These are phyloP conservation scores for Hura crepitans DNA, from an alignment of 441 rosid species.

Conservation along the genomic window DNA sequence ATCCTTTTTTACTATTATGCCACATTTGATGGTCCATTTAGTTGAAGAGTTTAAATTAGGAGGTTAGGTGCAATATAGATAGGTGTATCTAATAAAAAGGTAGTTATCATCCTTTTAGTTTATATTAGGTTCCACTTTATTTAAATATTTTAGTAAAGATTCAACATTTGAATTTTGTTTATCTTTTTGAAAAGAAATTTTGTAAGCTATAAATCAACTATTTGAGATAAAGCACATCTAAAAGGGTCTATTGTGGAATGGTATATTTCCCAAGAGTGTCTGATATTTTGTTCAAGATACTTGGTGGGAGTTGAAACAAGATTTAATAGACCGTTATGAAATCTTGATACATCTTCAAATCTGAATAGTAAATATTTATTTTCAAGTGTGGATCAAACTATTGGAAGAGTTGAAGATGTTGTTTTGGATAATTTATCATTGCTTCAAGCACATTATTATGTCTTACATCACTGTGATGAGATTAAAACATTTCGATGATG, in stretches of 20 bases:
- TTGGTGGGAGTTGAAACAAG: background rate
- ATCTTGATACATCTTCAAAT: background rate
- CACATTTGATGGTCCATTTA: background rate
- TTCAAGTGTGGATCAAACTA: background rate
- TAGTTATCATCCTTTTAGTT: background rate
- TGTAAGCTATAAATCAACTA: background rate
- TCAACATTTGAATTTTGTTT: background rate
- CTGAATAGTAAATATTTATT: background rate
- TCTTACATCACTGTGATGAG: background rate
- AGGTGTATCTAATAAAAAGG: too few species aligned
- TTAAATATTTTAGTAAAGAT: too few species aligned
- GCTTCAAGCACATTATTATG: slow-evolving; percentile 2
- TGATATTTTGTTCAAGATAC: background rate
- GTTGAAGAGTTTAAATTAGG: background rate
- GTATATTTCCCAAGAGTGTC: background rate
- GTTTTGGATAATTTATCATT: background rate
- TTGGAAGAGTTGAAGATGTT: background rate
- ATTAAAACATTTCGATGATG: too few species aligned
- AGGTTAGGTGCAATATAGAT: background rate
- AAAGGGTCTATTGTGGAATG: background rate
- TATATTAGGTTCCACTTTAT: background rate
- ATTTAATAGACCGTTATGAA: background rate
- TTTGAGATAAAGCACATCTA: background rate
- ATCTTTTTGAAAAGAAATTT: background rate
- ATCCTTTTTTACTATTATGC: background rate